phyloP scores from a whole-genome alignment of 228 moss, liverwort and hornwort genomes.

The Sphagnum magellanicum region DNA sequence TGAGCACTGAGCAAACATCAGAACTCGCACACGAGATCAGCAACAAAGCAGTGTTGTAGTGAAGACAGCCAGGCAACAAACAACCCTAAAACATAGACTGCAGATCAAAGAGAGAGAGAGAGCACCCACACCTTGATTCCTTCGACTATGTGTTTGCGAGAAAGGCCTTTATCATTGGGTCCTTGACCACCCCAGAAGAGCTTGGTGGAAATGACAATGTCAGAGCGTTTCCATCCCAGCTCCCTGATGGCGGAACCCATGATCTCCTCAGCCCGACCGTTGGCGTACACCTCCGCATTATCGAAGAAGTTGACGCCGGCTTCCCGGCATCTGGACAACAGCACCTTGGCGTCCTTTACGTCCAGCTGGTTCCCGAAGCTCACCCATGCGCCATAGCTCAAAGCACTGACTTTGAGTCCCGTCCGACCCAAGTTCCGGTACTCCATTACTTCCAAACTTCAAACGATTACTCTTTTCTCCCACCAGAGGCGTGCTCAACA shows the following conservation, averaged over 20 bases:
- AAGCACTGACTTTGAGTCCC: conserved; percentile 68
- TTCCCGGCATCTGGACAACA: conserved; percentile 71
- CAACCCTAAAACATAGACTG: too few relatives aligned
- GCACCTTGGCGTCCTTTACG: conserved; percentile 62
- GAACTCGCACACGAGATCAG: too few relatives aligned
- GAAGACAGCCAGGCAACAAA: too few relatives aligned
- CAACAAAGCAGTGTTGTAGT: too few relatives aligned
- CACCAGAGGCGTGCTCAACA: too few relatives aligned
- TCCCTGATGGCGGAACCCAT: conserved; percentile 81
- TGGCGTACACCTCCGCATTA: conserved; percentile 88
- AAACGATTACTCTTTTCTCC: too few relatives aligned
- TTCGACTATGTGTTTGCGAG: conserved; percentile 84
- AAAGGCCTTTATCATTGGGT: conserved; percentile 82
- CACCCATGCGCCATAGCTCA: conserved; percentile 94
- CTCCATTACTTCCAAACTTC: conserved; percentile 36
- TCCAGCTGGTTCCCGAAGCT: conserved; percentile 88
- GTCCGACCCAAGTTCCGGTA: conserved; percentile 79
- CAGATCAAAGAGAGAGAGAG: too few relatives aligned
- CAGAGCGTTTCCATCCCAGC: conserved; percentile 89
- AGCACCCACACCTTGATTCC: conserved; percentile 41
- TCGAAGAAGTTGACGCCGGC: conserved; percentile 94
- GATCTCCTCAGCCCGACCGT: conserved; percentile 84
- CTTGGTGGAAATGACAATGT: conserved; percentile 91
- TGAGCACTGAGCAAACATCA: too few relatives aligned
- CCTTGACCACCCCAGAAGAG: conserved; percentile 86